Conservation (phyloP, 306 rosid species). For the Rubus parviflorus region DNA sequence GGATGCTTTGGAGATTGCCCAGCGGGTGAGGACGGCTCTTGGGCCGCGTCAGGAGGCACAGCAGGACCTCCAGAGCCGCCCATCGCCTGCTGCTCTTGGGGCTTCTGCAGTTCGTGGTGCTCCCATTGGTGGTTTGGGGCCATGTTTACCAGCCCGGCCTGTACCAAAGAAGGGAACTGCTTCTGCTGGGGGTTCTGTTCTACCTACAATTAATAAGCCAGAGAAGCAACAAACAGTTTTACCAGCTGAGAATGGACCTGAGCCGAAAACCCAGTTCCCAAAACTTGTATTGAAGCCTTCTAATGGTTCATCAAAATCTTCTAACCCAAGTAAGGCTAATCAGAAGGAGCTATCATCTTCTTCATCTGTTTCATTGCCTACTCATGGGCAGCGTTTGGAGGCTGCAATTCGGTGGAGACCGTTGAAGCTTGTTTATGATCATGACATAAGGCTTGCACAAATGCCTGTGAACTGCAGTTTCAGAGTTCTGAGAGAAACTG, state of each 20-base stretch:
- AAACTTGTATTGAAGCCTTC: slow-evolving; percentile 70
- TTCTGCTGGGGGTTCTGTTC: slow-evolving; percentile 36
- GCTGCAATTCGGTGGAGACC: slow-evolving; percentile 58
- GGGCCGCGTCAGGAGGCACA: slow-evolving; percentile 86
- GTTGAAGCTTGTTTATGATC: slow-evolving; percentile 69
- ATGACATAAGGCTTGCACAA: slow-evolving; percentile 91
- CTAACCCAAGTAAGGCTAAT: slow-evolving; percentile 34
- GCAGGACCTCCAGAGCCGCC: slow-evolving; percentile 98
- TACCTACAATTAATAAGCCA: slow-evolving; percentile 42
- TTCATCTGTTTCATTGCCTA: slow-evolving; percentile 27
- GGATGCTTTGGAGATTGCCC: slow-evolving; percentile 85
- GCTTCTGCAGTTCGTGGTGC: slow-evolving; percentile 98
- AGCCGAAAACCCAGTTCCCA: slow-evolving; percentile 49
- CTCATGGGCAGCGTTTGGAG: slow-evolving; percentile 34
- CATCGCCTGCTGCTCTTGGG: slow-evolving; percentile 97
- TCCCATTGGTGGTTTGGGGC: slow-evolving; percentile 85
- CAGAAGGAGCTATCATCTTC: slow-evolving; percentile 46
- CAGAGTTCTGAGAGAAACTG: slow-evolving; percentile 64
- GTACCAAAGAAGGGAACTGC: slow-evolving; percentile 53
- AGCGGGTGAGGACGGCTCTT: slow-evolving; percentile 66
- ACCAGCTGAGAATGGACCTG: slow-evolving; percentile 62
- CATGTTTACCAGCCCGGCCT: slow-evolving; percentile 76
- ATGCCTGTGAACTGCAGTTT: slow-evolving; percentile 66
- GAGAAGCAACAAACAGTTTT: slow-evolving; percentile 55
- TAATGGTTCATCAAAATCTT: slow-evolving; percentile 46